Base-by-base conservation (phyloP, 2,329 filamentous ascomycete species). In the Huntiella omanensis region DNA sequence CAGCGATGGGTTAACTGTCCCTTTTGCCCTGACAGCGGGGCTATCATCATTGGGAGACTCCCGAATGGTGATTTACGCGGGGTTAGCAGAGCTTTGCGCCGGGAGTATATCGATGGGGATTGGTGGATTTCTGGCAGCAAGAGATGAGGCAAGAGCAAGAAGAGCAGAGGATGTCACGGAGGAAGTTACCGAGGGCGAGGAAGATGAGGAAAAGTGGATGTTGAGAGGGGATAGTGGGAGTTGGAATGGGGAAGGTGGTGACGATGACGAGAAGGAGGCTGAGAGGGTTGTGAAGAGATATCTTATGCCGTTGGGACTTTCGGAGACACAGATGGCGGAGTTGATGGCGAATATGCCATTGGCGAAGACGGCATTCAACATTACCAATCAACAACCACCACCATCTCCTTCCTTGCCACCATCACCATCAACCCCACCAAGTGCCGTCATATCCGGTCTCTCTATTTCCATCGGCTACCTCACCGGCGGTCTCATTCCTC, bases 51-150 rank as follows among this genome's bases (percentile, higher is more conserved):
- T 80, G 4, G 75, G 74, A 2, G 65, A 70, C 46, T 71, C 73
- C 11, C 69, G 71, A 47, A 73, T 75, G 0, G 73, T 80, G 46
- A 71, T 86, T 16, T 73, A 75, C 35, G 80, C 76, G 2, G 80
- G 80, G 0, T 60, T 82, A 22, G 79, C 79, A 1, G 80, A 84
- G 58, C 65, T 83, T 35, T 78, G 80, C 50, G 76, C 77, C 0
- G 79, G 80, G 2, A 73, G 75, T 40, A 81, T 84, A 50, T 80
- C 74, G 40, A 83, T 83, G 80, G 80, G 79, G 2, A 68, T 84
- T 11, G 77, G 80, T 13, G 78, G 76, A 10, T 83, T 79, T 54
- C 62, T 84, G 1, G 74, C 77, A 1, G 75, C 76, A 46, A 62
- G 56, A 54, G 70, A 55, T 35, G 22, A 28, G 22, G 22, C 22